phyloP scores from a whole-genome alignment of 2,329 filamentous ascomycete species.

The Cladophialophora bantiana region DNA sequence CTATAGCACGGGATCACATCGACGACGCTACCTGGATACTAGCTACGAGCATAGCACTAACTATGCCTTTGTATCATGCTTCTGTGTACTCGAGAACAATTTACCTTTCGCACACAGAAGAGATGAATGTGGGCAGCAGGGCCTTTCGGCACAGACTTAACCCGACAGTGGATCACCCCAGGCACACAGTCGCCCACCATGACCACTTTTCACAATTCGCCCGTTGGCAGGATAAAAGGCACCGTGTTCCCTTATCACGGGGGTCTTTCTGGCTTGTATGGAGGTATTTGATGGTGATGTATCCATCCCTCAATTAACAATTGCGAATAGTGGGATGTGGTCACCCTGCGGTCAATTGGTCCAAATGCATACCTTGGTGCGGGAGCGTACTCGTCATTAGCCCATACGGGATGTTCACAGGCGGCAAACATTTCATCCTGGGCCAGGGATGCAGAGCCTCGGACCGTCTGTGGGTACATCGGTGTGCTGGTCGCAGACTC shows the following conservation, averaged over 20 bases:
- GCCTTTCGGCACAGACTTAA: not conserved
- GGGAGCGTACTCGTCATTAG: constrained; percentile 14
- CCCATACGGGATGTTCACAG: constrained; percentile 5
- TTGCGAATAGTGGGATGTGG: not conserved
- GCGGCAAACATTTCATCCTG: constrained; percentile 14
- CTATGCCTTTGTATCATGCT: constrained; percentile 16
- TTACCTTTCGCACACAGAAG: constrained; percentile 10
- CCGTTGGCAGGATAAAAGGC: not conserved
- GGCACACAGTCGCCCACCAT: not conserved
- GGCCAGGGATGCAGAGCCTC: constrained; percentile 27
- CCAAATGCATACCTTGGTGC: constrained; percentile 9
- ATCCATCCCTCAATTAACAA: not conserved
- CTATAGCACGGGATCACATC: constrained; percentile 2
- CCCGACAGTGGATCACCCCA: constrained; percentile 13
- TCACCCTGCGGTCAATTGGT: not conserved
- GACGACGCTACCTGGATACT: constrained; percentile 5
- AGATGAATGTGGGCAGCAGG: constrained; percentile 4
- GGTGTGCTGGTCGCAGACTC: constrained; percentile 14
- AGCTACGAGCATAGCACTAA: constrained; percentile 23
- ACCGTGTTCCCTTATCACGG: not conserved
- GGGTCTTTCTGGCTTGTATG: constrained; percentile 4
- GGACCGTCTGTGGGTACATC: constrained; percentile 21
- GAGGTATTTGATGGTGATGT: constrained; percentile 6
- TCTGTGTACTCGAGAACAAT: constrained; percentile 4
- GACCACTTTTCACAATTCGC: constrained; percentile 5